Percentiles rank a stretch among this genome's conserved stretches.
Conservation (phyloP, 2,329 filamentous ascomycete genomes). For the Cercospora sojina region DNA sequence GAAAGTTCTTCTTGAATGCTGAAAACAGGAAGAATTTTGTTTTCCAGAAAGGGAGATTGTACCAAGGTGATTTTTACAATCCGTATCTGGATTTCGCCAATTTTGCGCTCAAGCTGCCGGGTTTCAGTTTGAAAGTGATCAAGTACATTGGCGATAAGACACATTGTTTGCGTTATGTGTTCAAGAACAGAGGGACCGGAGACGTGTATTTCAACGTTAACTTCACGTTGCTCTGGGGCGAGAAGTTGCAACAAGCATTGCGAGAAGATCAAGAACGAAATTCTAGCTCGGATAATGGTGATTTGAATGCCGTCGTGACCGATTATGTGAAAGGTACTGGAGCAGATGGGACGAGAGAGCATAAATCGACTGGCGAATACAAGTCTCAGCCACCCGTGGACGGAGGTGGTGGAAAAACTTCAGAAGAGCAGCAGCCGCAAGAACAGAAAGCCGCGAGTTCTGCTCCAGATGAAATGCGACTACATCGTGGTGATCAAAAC, state of each 20-base stretch:
- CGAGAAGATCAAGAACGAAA: slow-evolving; percentile 26
- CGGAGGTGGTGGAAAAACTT: neutral
- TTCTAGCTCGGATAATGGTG: neutral
- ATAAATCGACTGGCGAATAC: neutral
- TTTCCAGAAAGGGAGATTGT: slow-evolving; percentile 47
- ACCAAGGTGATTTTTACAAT: slow-evolving; percentile 51
- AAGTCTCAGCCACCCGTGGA: neutral
- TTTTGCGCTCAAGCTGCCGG: slow-evolving; percentile 47
- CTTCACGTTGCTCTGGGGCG: slow-evolving; percentile 48
- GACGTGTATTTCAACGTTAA: slow-evolving; percentile 48
- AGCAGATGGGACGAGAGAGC: neutral
- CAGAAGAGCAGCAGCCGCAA: neutral
- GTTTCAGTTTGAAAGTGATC: slow-evolving; percentile 47
- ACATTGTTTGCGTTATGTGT: slow-evolving; percentile 48
- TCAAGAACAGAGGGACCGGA: slow-evolving; percentile 45
- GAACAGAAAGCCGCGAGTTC: neutral
- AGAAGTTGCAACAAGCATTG: slow-evolving; percentile 42
- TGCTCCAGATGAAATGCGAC: slow-evolving; percentile 16
- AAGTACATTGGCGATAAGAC: slow-evolving; percentile 51
- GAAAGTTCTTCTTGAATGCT: slow-evolving; percentile 45
- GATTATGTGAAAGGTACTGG: neutral
- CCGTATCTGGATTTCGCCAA: slow-evolving; percentile 51
- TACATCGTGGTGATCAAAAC: slow-evolving; percentile 26
- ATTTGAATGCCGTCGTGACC: neutral
- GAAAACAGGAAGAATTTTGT: slow-evolving; percentile 40